These are phyloP conservation scores for Cytospora schulzeri DNA, from an alignment of 2,329 filamentous ascomycete species.

Conservation along the genomic window DNA sequence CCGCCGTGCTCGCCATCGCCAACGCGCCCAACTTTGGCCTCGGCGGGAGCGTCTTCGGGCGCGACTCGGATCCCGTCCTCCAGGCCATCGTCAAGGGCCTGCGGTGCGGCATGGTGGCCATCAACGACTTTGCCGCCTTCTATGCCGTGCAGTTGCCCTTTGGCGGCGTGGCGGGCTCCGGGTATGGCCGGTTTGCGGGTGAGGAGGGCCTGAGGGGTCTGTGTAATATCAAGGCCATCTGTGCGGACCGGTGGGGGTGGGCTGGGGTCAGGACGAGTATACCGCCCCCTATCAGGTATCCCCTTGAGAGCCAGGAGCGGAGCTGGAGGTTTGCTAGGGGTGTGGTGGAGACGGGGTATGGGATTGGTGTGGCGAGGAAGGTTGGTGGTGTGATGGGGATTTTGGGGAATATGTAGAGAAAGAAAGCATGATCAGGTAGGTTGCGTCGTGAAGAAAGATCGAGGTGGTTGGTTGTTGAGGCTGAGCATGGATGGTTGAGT, in stretches of 20 bases:
- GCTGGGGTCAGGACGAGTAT: constrained; percentile 73
- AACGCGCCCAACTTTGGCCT: constrained; percentile 86
- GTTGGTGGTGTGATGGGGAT: constrained; percentile 33
- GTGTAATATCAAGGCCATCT: constrained; percentile 87
- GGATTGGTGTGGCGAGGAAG: constrained; percentile 36
- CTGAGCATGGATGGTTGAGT: neutral
- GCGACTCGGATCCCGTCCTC: constrained; percentile 61
- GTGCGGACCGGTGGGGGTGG: constrained; percentile 69
- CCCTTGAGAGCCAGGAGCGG: constrained; percentile 64
- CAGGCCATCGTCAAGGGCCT: constrained; percentile 67
- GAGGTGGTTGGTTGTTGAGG: neutral
- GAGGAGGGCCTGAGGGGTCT: constrained; percentile 82
- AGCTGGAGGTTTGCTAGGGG: constrained; percentile 68
- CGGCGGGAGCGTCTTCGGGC: constrained; percentile 85
- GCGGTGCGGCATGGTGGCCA: constrained; percentile 84
- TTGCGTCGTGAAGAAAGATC: neutral
- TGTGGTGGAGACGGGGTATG: constrained; percentile 65
- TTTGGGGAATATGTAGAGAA: constrained; percentile 32
- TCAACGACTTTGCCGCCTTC: constrained; percentile 94
- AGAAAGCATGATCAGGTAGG: neutral
- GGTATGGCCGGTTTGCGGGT: constrained; percentile 90
- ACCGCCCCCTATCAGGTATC: constrained; percentile 79
- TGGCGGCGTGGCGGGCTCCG: constrained; percentile 85
- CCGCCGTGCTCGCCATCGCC: constrained; percentile 72
- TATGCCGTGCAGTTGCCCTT: constrained; percentile 96